Percentiles rank a stretch among this genome's conserved stretches.
phyloP scores from a whole-genome alignment of 73 alveolate species.

The Paramecium biaurelia region DNA sequence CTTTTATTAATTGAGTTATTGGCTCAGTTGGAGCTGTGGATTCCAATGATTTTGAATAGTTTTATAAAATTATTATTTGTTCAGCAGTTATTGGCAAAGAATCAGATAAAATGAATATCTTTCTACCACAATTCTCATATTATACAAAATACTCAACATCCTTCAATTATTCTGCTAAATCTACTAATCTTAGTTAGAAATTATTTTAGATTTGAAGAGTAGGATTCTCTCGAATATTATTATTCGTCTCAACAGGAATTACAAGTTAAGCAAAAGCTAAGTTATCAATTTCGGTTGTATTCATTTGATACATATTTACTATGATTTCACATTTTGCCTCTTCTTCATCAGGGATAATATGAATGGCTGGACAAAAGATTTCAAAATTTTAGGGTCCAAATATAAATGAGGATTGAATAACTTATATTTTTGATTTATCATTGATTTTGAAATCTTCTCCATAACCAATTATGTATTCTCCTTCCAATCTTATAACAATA shows the following conservation, averaged over 20 bases:
- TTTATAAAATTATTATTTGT: not conserved
- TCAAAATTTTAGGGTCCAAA: not conserved
- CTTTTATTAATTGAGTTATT: not conserved
- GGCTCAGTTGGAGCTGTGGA: not conserved
- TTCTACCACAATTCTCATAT: not conserved
- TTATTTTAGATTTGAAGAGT: not conserved
- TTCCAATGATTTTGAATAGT: not conserved
- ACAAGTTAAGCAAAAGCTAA: not conserved
- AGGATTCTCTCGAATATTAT: not conserved
- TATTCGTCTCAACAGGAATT: not conserved
- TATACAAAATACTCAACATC: not conserved
- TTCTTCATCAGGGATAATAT: not conserved
- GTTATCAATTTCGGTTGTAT: not conserved
- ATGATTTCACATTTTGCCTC: conserved; percentile 27
- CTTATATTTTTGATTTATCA: not conserved
- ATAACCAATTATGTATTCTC: not conserved
- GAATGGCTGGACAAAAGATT: not conserved
- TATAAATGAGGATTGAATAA: not conserved
- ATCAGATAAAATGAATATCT: not conserved
- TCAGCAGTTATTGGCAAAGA: not conserved
- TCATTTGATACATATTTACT: not conserved
- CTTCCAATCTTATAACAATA: not conserved
- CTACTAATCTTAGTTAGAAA: not conserved
- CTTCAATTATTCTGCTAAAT: conserved; percentile 4
- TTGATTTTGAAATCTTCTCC: not conserved